Percentiles rank a stretch among this genome's conserved stretches.
Conservation (phyloP, 345 rosid species). For the Camelina laxa region DNA sequence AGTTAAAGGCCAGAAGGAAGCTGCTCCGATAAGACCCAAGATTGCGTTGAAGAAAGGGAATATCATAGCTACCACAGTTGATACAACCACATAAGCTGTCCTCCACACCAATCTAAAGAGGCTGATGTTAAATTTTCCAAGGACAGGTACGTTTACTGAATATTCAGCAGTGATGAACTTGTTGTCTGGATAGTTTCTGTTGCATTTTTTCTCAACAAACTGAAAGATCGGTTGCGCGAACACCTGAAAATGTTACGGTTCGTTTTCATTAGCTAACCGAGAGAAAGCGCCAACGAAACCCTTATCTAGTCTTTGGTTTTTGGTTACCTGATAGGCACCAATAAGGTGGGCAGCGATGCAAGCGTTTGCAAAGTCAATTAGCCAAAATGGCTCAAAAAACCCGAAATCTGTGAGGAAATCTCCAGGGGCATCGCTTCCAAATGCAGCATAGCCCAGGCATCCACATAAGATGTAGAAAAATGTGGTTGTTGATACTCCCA, state of each 20-base stretch:
- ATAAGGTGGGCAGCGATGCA: constrained; percentile 81
- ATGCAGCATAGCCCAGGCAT: constrained; percentile 83
- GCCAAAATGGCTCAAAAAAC: constrained; percentile 88
- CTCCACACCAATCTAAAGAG: constrained; percentile 80
- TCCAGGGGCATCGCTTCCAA: constrained; percentile 91
- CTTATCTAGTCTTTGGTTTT: not conserved
- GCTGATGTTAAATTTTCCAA: constrained; percentile 57
- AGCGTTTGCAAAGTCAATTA: constrained; percentile 79
- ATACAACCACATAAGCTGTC: constrained; percentile 65
- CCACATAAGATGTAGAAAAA: constrained; percentile 83
- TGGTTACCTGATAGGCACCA: constrained; percentile 83
- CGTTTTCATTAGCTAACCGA: not conserved
- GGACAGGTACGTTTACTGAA: constrained; percentile 53
- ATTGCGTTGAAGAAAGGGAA: constrained; percentile 94
- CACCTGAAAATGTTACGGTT: constrained; percentile 53
- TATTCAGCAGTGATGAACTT: constrained; percentile 62
- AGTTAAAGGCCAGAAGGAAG: constrained; percentile 88
- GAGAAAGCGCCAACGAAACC: not conserved
- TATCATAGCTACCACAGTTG: constrained; percentile 76
- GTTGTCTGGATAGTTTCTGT: constrained; percentile 68
- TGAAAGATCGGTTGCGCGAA: constrained; percentile 77
- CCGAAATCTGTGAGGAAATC: constrained; percentile 96
- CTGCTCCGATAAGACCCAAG: constrained; percentile 82
- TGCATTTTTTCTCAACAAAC: constrained; percentile 64
- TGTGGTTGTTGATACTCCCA: constrained; percentile 71